A percentile compares a stretch with the other conserved stretches of the same genome.
These are phyloP conservation scores for Mycena rebaudengoi DNA, from an alignment of 768 basidiomycete species.

Conservation along the genomic window DNA sequence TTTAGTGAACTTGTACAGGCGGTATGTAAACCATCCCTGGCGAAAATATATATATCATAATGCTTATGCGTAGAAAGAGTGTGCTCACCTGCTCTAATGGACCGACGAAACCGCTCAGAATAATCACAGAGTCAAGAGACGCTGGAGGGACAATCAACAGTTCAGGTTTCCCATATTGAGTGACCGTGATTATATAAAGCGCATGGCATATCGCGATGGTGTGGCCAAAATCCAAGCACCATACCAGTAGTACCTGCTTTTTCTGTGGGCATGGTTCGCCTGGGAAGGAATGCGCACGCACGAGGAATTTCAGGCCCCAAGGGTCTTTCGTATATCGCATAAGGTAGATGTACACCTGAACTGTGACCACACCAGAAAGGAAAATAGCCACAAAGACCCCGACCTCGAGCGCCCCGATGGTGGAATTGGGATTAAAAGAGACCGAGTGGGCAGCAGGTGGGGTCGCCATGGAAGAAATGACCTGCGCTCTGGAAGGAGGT, in stretches of 20 bases:
- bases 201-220: constrained; percentile 29
- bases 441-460: no score
- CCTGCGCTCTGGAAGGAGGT: no score
- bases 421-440: neutral
- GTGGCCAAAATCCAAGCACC: constrained; percentile 21
- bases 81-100: constrained; percentile 23
- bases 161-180: constrained; percentile 28
- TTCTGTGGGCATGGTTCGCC: neutral
- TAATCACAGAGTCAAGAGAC: constrained; percentile 27
- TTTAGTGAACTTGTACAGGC: constrained; percentile 30
- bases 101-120: constrained; percentile 36
- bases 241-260: neutral
- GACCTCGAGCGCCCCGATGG: constrained; percentile 34
- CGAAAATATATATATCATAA: neutral
- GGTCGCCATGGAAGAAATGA: no score
- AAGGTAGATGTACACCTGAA: constrained; percentile 33
- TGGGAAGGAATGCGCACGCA: constrained; percentile 5
- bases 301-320: constrained; percentile 26
- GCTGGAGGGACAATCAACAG: constrained; percentile 22
- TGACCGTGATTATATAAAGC: constrained; percentile 33
- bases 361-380: constrained; percentile 35
- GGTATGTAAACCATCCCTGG: constrained; percentile 33
- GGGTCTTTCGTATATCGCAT: constrained; percentile 30
- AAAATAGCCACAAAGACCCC: constrained; percentile 32
- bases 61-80: neutral